Evolutionary conservation across 1,284 basidiomycete genomes (phyloP).

Genomic region (Pulveroboletus sp.): DNA sequence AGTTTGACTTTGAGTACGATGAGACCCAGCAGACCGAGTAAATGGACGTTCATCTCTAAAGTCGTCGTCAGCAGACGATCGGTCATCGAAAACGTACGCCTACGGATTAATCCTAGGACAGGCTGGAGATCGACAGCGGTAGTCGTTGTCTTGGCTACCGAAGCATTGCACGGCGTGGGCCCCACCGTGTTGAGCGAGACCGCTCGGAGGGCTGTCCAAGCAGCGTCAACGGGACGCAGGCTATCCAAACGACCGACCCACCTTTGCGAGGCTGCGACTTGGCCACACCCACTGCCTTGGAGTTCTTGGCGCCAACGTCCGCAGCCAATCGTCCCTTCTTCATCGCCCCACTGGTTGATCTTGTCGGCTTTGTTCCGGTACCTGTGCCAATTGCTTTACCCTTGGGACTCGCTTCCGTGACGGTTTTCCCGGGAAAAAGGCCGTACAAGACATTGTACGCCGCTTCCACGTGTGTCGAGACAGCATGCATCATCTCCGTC

Average conservation of each 20-base stretch:
- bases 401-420: constrained; percentile 23
- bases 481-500: constrained; percentile 39
- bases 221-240: not conserved
- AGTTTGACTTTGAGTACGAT: constrained; percentile 56
- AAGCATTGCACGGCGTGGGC: constrained; percentile 8
- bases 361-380: constrained; percentile 5
- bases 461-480: constrained; percentile 50
- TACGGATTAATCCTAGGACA: constrained; percentile 24
- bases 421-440: constrained; percentile 30
- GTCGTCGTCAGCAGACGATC: not conserved
- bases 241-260: constrained; percentile 24
- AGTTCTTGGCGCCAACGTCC: constrained; percentile 14
- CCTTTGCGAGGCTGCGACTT: constrained; percentile 48
- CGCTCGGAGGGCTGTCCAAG: constrained; percentile 35
- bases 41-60: constrained; percentile 56
- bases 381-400: constrained; percentile 11
- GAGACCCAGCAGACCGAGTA: constrained; percentile 66
- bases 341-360: constrained; percentile 15
- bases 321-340: constrained; percentile 32
- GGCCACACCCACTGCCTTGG: constrained; percentile 30
- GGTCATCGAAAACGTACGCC: not conserved
- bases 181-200: constrained; percentile 39
- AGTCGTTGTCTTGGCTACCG: constrained; percentile 21
- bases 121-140: constrained; percentile 42
- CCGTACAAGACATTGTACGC: constrained; percentile 51